These are phyloP conservation scores for Phaeophleospora eucalypticola DNA, from an alignment of 2,329 filamentous ascomycete genomes.

Conservation along the genomic window DNA sequence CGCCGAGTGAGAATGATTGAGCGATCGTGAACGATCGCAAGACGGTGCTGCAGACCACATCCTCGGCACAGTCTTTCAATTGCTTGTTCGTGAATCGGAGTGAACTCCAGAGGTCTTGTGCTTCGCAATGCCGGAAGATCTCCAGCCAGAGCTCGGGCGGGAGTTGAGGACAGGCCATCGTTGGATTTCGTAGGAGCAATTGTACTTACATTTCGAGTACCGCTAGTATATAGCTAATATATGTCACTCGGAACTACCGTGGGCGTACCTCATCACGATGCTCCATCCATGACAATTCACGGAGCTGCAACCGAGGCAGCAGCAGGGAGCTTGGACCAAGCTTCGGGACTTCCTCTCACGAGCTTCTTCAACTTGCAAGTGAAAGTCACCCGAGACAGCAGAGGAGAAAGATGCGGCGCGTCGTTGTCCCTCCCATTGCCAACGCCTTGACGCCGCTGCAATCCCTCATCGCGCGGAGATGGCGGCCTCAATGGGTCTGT, in stretches of 20 bases:
- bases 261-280: too few relatives aligned
- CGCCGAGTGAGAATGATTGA: constrained; percentile 17
- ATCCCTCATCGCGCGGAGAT: constrained; percentile 31
- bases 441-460: constrained; percentile 29
- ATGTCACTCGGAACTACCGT: too few relatives aligned
- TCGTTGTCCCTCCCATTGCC: constrained; percentile 1
- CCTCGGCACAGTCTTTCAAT: constrained; percentile 16
- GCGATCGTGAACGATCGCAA: constrained; percentile 18
- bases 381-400: neutral
- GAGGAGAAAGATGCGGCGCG: constrained; percentile 7
- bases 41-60: constrained; percentile 6
- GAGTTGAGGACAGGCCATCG: constrained; percentile 9
- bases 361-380: neutral
- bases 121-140: constrained; percentile 17
- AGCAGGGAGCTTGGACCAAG: constrained; percentile 2
- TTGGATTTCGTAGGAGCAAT: neutral
- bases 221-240: too few relatives aligned
- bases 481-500: constrained; percentile 35
- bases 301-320: constrained; percentile 1
- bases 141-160: constrained; percentile 26
- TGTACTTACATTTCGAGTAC: neutral
- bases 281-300: too few relatives aligned
- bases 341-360: neutral
- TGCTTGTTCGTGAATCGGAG: constrained; percentile 11
- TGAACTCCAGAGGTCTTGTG: constrained; percentile 21